Base-by-base conservation (phyloP, 257 asterid species). In the Nicotiana benthamiana region DNA sequence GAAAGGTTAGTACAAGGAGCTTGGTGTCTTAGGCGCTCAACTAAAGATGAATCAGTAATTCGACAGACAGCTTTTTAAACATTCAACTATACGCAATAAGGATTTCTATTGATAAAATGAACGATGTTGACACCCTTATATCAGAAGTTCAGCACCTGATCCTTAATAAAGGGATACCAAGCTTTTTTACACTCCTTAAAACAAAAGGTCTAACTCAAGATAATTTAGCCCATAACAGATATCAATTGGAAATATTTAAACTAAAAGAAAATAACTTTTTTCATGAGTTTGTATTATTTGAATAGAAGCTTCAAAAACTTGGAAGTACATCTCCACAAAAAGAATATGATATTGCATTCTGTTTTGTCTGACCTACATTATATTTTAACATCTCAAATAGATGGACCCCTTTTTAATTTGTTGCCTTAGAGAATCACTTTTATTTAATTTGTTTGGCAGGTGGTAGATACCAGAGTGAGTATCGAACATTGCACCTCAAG, bases 21-120 rank as follows among this genome's bases (percentile, higher is more conserved):
- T 77, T 77, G 18, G 77, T 70, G 67, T 62, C 24, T 61, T 43
- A n/a, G 59, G 82, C 24, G 34, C 28, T 40, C 82, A 77, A 77
- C 46, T 53, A 79, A 46, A 40, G 46, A 46, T 79, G 30, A 43
- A 43, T 13, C 22, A 46, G 24, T 72, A 20, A 46, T 72, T 72
- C 40, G 3, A 72, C 59, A 72, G 60, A 24, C 10, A 24, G 46
- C 40, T 46, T 18, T n/a, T 22, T 46, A 51, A 72, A 46, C 78
- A 43, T 72, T 46, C 78, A 72, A 70, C 22, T 2, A 46, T 24
- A 24, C 15, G 60, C 4, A 43, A 70, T 43, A 43, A 22, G 77
- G 59, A 70, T 70, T 70, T 70, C 15, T 43, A 22, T 22, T 40
- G 13, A 22, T 15, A 70, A 70, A 13, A 43, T 43, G 59, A 72